These are phyloP conservation scores for Lenwebbia sp. DNA, from an alignment of 345 rosid genomes.

Conservation along the genomic window DNA sequence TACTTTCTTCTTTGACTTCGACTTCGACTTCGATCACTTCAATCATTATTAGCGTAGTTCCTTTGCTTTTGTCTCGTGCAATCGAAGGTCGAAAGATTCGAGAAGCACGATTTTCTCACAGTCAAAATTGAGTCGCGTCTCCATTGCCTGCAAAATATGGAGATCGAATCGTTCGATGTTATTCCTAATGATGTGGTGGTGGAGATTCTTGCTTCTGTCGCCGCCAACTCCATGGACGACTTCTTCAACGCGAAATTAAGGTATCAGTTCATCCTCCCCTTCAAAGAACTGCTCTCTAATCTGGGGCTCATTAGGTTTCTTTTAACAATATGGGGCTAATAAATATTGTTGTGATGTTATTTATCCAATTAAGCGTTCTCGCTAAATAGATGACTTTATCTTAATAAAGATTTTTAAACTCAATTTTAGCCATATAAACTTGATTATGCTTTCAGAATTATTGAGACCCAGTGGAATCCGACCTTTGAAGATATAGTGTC, in stretches of 20 bases:
- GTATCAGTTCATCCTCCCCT: background rate
- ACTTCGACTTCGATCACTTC: no score
- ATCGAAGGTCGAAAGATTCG: no score
- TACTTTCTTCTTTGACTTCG: no score
- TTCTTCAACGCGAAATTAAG: background rate
- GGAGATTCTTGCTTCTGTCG: background rate
- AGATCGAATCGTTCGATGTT: no score
- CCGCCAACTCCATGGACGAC: background rate
- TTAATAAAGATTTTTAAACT: no score
- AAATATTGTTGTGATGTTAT: background rate
- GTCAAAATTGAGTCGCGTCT: no score
- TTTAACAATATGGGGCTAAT: background rate
- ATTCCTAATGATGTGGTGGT: no score
- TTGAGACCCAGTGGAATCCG: background rate
- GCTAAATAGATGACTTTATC: background rate
- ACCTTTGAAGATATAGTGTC: background rate
- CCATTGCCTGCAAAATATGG: no score
- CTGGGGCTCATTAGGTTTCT: background rate
- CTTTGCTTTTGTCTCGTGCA: no score
- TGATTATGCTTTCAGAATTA: background rate
- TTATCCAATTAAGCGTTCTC: background rate
- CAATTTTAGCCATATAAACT: background rate
- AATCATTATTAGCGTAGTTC: no score
- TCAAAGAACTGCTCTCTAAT: background rate
- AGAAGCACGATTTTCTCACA: no score